Conservation (phyloP, 2,329 filamentous ascomycete species). For the Alternaria brassicicola region DNA sequence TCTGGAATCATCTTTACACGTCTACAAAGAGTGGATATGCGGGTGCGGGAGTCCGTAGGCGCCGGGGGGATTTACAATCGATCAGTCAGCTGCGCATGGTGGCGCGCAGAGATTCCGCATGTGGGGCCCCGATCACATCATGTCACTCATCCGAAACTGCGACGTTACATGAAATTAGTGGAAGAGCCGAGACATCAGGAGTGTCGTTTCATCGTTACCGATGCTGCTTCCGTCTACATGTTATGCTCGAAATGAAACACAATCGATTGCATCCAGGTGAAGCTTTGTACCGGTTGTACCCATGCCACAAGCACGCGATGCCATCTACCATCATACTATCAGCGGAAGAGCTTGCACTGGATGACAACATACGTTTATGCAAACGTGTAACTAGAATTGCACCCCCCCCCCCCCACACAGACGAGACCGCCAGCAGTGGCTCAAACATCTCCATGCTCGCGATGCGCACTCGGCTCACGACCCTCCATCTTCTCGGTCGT, state of each 20-base stretch:
- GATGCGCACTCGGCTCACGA: not conserved
- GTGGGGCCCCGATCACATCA: not conserved
- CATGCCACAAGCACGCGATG: not conserved
- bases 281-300: not conserved
- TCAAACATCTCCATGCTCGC: not conserved
- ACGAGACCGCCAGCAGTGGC: not conserved
- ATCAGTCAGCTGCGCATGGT: slow-evolving; percentile 5
- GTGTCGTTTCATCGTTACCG: not conserved
- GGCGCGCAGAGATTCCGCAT: slow-evolving; percentile 6
- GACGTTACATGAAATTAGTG: too few species aligned
- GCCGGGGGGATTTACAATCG: slow-evolving; percentile 10
- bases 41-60: not conserved
- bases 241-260: not conserved
- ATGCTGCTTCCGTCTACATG: not conserved
- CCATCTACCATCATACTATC: not conserved
- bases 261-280: not conserved
- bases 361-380: not conserved
- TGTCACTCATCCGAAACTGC: not conserved
- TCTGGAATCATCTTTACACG: not conserved
- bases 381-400: not conserved
- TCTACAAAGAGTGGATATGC: not conserved
- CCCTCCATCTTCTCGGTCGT: not conserved
- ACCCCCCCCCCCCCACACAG: not conserved
- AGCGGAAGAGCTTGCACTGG: not conserved
- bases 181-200: not conserved